These are phyloP conservation scores for Tuber borchii DNA, from an alignment of 495 filamentous ascomycete species.

Conservation along the genomic window DNA sequence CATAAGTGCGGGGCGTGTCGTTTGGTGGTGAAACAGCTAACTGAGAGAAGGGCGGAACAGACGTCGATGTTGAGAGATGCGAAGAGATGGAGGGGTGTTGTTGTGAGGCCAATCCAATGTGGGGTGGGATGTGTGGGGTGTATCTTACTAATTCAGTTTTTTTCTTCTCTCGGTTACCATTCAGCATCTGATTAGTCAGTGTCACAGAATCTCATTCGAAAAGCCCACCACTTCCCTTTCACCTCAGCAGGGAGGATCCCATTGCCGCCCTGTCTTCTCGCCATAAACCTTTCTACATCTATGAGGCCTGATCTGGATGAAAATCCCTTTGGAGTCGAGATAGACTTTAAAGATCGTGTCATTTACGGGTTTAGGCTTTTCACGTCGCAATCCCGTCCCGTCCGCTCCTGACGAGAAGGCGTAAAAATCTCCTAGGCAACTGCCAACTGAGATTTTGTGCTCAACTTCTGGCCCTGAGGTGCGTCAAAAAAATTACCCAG, in stretches of 20 bases:
- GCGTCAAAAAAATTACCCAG: neutral
- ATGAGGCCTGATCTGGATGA: neutral
- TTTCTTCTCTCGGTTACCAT: neutral
- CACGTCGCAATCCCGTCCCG: neutral
- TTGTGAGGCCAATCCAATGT: slow-evolving; percentile 33
- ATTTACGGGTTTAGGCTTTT: neutral
- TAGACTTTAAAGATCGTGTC: neutral
- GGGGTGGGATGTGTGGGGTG: slow-evolving; percentile 20
- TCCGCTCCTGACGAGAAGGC: neutral
- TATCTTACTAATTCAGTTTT: neutral
- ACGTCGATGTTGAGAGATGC: slow-evolving; percentile 21
- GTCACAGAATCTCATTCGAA: neutral
- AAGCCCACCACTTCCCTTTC: neutral
- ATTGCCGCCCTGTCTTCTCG: neutral
- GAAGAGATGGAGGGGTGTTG: slow-evolving; percentile 20
- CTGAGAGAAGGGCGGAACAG: neutral
- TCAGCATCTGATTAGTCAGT: neutral
- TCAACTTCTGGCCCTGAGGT: neutral
- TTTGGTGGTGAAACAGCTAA: slow-evolving; percentile 25
- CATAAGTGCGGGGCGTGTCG: slow-evolving; percentile 17
- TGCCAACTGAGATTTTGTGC: neutral
- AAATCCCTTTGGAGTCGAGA: neutral
- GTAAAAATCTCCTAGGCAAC: neutral
- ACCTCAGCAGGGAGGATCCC: neutral
- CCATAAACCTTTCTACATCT: neutral